These are phyloP conservation scores for Dendrobium catenatum DNA, from an alignment of 106 monocot genomes.

Conservation along the genomic window DNA sequence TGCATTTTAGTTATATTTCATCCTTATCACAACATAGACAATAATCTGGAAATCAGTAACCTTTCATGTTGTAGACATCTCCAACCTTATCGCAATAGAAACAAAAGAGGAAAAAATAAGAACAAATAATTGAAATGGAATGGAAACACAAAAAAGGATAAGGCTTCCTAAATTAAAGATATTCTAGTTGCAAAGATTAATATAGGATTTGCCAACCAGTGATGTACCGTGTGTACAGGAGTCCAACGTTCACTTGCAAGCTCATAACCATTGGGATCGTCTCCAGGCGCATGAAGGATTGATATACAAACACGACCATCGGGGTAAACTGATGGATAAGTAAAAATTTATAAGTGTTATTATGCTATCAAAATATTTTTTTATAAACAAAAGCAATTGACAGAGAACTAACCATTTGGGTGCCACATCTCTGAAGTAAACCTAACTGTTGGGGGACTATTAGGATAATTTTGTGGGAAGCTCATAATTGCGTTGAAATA, in stretches of 20 bases:
- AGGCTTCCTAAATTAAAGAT: neutral
- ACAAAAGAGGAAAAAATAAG: neutral
- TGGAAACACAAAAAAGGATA: neutral
- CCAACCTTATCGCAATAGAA: neutral
- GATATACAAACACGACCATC: constrained; percentile 73
- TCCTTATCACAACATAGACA: neutral
- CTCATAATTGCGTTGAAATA: constrained; percentile 73
- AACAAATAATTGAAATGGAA: neutral
- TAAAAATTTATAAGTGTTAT: neutral
- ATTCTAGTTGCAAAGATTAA: neutral
- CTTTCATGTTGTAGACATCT: neutral
- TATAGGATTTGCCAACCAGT: neutral
- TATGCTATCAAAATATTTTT: neutral
- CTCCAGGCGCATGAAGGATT: constrained; percentile 64
- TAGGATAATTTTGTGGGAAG: constrained; percentile 62
- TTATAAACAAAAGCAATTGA: neutral
- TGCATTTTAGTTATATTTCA: neutral
- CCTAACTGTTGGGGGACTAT: constrained; percentile 60
- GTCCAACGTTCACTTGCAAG: constrained; percentile 58
- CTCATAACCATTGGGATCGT: constrained; percentile 58
- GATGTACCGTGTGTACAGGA: constrained; percentile 40
- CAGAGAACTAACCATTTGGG: constrained; percentile 48
- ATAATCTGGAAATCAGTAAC: neutral
- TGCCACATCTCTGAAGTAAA: constrained; percentile 85
- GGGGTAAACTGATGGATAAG: constrained; percentile 33